Conservation (phyloP, 2,329 filamentous ascomycete species). For the Atkinsonella texensis region DNA sequence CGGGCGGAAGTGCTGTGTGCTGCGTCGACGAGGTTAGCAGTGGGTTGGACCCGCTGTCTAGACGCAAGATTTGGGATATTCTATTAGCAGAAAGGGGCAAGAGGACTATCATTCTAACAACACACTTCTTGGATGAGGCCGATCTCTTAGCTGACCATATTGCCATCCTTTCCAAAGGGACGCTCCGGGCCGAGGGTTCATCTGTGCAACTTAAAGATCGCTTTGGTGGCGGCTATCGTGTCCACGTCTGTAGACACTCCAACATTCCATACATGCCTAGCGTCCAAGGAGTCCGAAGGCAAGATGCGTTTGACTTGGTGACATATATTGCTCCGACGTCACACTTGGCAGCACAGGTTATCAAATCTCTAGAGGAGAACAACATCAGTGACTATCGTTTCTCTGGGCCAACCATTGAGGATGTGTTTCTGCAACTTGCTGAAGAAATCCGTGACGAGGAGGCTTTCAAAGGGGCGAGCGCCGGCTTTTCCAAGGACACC, state of each 20-base stretch:
- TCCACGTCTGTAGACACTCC: slow-evolving; percentile 55
- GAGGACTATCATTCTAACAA: slow-evolving; percentile 77
- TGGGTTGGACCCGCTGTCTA: slow-evolving; percentile 74
- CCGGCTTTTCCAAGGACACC: slow-evolving; percentile 6
- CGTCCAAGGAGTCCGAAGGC: slow-evolving; percentile 43
- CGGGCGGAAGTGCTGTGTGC: slow-evolving; percentile 76
- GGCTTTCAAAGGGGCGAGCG: slow-evolving; percentile 15
- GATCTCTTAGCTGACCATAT: slow-evolving; percentile 84
- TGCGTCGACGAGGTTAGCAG: slow-evolving; percentile 87
- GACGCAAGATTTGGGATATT: slow-evolving; percentile 91
- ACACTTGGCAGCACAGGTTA: slow-evolving; percentile 56
- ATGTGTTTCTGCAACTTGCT: slow-evolving; percentile 78
- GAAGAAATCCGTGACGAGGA: slow-evolving; percentile 58
- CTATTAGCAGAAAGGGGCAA: slow-evolving; percentile 70
- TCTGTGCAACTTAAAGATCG: slow-evolving; percentile 76
- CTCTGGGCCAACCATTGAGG: slow-evolving; percentile 80
- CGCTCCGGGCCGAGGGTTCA: slow-evolving; percentile 69
- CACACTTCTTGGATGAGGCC: slow-evolving; percentile 88
- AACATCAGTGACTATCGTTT: slow-evolving; percentile 71
- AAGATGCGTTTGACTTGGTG: slow-evolving; percentile 55
- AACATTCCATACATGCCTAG: slow-evolving; percentile 34
- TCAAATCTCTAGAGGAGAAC: slow-evolving; percentile 53
- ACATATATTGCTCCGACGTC: slow-evolving; percentile 64
- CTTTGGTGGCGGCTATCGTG: slow-evolving; percentile 72
- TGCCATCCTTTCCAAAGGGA: slow-evolving; percentile 74